These are phyloP conservation scores for Cystoderma amianthinum DNA, from an alignment of 768 basidiomycete genomes.

Conservation along the genomic window DNA sequence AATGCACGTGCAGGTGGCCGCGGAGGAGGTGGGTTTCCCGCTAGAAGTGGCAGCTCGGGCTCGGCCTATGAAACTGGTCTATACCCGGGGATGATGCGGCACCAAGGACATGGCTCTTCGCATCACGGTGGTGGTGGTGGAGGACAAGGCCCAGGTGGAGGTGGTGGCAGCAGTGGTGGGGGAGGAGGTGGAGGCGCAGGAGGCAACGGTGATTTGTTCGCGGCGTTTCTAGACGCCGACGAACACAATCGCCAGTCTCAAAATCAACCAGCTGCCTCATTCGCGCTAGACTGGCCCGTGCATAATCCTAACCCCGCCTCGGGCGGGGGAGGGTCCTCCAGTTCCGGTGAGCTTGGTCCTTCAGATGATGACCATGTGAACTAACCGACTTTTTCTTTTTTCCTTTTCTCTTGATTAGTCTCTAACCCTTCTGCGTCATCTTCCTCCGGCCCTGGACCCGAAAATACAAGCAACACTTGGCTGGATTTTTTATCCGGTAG, in stretches of 20 bases:
- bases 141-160: not conserved
- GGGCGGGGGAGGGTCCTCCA: slow-evolving; percentile 6
- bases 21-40: slow-evolving; percentile 6
- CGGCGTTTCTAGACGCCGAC: slow-evolving; percentile 21
- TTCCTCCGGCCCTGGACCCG: slow-evolving; percentile 7
- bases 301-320: slow-evolving; percentile 12
- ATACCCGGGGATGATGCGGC: slow-evolving; percentile 5
- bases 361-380: slow-evolving; percentile 2
- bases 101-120: slow-evolving; percentile 3
- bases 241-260: slow-evolving; percentile 14
- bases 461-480: slow-evolving; percentile 17
- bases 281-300: slow-evolving; percentile 29
- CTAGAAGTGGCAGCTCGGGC: slow-evolving; percentile 7
- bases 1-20: slow-evolving; percentile 6
- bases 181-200: slow-evolving; percentile 1
- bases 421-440: slow-evolving; percentile 8
- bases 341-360: slow-evolving; percentile 11
- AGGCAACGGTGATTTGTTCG: slow-evolving; percentile 8
- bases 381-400: too few species aligned
- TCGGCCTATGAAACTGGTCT: slow-evolving; percentile 1
- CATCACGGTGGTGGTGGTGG: slow-evolving; percentile 1
- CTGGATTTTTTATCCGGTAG: slow-evolving; percentile 21
- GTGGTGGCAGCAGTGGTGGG: slow-evolving; percentile 1
- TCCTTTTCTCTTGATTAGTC: slow-evolving; percentile 1
- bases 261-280: slow-evolving; percentile 9